Evolutionary conservation across 202 grass and related monocot species (phyloP).

Genomic region (Alloteropsis angusta): DNA sequence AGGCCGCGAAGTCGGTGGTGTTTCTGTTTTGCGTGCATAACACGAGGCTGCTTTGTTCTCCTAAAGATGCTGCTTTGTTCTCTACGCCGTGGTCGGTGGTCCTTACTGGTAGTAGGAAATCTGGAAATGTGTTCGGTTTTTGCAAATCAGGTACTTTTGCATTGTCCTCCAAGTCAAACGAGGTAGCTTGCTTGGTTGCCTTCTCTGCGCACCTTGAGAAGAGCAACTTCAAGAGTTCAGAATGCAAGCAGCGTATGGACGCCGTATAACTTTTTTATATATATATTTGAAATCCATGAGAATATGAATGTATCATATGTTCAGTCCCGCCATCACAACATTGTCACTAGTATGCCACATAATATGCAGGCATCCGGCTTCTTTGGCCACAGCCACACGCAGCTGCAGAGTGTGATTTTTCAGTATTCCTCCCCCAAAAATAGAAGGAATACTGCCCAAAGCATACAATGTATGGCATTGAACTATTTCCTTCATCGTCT

Average conservation of each 20-base stretch:
- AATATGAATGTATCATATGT: neutral
- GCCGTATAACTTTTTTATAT: neutral
- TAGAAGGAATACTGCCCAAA: neutral
- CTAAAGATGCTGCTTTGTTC: slow-evolving; percentile 23
- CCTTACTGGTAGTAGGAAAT: neutral
- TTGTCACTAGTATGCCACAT: neutral
- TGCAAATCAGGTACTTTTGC: too few relatives aligned
- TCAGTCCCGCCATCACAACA: neutral
- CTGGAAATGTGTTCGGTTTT: neutral
- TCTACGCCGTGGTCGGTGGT: neutral
- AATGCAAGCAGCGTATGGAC: neutral
- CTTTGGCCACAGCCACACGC: neutral
- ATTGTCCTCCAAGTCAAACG: slow-evolving; percentile 26
- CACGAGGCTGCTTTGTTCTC: slow-evolving; percentile 20
- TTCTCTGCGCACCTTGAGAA: neutral
- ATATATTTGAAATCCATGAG: neutral
- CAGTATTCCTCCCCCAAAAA: neutral
- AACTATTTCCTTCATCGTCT: too few relatives aligned
- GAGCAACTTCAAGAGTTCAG: neutral
- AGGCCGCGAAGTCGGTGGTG: slow-evolving; percentile 3
- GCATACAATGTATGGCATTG: neutral
- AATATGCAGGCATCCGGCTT: neutral
- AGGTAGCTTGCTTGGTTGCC: neutral
- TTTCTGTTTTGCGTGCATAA: neutral
- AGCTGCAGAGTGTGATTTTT: neutral